phyloP scores from a whole-genome alignment of 2,329 filamentous ascomycete species.

The Ascochyta viciae-villosae region DNA sequence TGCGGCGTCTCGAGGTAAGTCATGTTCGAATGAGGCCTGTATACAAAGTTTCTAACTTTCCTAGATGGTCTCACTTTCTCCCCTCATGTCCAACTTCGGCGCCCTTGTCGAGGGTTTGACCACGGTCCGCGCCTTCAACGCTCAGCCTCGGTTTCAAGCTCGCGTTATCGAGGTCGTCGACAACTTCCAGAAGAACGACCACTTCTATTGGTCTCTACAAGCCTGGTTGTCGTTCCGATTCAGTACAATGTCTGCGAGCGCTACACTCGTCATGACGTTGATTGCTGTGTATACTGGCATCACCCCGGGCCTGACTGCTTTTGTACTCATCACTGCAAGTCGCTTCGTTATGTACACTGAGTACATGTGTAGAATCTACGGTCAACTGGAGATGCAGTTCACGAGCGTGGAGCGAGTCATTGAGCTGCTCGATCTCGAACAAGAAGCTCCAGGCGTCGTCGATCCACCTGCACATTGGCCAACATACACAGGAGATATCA shows the following conservation, averaged over 20 bases:
- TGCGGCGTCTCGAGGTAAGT: slow-evolving; percentile 74
- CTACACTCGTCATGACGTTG: slow-evolving; percentile 75
- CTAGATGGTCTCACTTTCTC: slow-evolving; percentile 82
- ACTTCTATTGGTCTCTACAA: slow-evolving; percentile 91
- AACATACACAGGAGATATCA: slow-evolving; percentile 71
- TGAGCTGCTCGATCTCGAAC: slow-evolving; percentile 78
- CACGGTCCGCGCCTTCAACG: slow-evolving; percentile 84
- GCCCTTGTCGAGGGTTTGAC: slow-evolving; percentile 84
- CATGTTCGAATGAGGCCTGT: background rate
- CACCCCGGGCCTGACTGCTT: slow-evolving; percentile 80
- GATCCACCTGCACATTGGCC: slow-evolving; percentile 81
- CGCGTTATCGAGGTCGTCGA: slow-evolving; percentile 83
- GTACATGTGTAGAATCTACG: slow-evolving; percentile 78
- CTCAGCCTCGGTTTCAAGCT: slow-evolving; percentile 79
- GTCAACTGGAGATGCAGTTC: slow-evolving; percentile 88
- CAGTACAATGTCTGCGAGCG: slow-evolving; percentile 72
- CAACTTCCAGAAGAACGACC: slow-evolving; percentile 91
- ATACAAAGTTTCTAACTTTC: slow-evolving; percentile 14
- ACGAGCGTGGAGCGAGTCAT: slow-evolving; percentile 88
- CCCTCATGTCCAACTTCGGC: slow-evolving; percentile 91
- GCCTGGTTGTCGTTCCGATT: slow-evolving; percentile 86
- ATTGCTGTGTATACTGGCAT: slow-evolving; percentile 78
- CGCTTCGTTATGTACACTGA: slow-evolving; percentile 74
- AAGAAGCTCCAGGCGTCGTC: slow-evolving; percentile 72
- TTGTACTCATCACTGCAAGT: slow-evolving; percentile 76